Evolutionary conservation across 192 early-diverging fungal species (phyloP).

Genomic region (Mortierella claussenii): DNA sequence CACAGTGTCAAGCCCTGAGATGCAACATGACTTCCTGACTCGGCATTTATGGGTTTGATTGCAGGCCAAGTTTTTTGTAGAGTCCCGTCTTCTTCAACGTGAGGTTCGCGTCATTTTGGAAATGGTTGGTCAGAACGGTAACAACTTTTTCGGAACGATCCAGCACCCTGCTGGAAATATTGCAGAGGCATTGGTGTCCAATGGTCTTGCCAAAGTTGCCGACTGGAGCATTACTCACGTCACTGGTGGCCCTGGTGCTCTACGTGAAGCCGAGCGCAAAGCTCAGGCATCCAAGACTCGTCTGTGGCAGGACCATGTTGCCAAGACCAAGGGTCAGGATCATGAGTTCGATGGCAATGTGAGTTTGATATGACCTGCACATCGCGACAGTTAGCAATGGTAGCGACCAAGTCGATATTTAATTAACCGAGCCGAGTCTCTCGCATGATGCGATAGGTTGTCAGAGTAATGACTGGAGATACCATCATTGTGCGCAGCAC

Average conservation of each 20-base stretch:
- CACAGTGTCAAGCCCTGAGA: no score
- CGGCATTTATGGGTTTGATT: no score
- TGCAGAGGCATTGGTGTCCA: constrained; percentile 82
- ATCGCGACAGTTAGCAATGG: no score
- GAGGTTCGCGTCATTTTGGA: constrained; percentile 89
- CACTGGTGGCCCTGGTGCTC: constrained; percentile 74
- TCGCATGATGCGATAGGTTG: no score
- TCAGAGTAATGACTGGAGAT: constrained; percentile 66
- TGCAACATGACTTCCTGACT: no score
- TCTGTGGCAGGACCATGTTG: constrained; percentile 87
- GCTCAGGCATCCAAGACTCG: constrained; percentile 86
- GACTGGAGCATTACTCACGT: constrained; percentile 87
- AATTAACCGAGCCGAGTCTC: no score
- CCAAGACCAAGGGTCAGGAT: constrained; percentile 60
- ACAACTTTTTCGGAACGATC: constrained; percentile 82
- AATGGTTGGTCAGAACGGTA: constrained; percentile 70
- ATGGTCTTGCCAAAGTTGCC: constrained; percentile 86
- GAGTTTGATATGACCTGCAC: constrained; percentile 1
- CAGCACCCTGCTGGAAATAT: constrained; percentile 92
- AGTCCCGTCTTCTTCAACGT: constrained; percentile 89
- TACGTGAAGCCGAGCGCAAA: constrained; percentile 81
- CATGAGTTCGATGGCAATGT: constrained; percentile 64
- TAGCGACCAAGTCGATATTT: no score
- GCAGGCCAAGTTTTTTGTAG: constrained; percentile 89
- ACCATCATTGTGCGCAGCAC: constrained; percentile 58